These are phyloP conservation scores for Carex myosuroides DNA, from an alignment of 176 grass and related monocot species.

Conservation along the genomic window DNA sequence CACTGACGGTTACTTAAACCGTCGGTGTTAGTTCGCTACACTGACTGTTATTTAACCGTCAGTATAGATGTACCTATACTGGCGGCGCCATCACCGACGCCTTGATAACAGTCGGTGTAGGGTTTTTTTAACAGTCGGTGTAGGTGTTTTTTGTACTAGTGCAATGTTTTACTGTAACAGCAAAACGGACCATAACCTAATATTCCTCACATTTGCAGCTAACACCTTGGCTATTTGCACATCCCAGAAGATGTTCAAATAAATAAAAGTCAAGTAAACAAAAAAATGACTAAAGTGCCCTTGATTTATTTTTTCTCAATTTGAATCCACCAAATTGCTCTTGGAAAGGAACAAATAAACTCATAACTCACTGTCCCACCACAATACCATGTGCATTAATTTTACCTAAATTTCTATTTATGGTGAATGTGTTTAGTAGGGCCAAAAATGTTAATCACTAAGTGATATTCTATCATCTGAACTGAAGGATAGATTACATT, in stretches of 20 bases:
- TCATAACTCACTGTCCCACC: not conserved
- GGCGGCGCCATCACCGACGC: too few species aligned
- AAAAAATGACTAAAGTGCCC: not conserved
- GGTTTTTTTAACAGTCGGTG: too few species aligned
- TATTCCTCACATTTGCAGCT: not conserved
- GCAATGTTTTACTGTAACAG: not conserved
- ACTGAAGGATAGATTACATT: not conserved
- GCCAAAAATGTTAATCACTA: not conserved
- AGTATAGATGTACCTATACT: too few species aligned
- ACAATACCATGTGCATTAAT: not conserved
- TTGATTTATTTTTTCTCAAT: not conserved
- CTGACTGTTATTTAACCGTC: too few species aligned
- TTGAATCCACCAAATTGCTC: not conserved
- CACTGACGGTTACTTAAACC: too few species aligned
- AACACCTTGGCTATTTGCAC: not conserved
- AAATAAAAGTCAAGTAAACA: not conserved
- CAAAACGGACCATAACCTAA: not conserved
- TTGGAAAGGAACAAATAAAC: not conserved
- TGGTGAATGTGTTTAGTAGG: not conserved
- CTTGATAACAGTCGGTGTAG: too few species aligned
- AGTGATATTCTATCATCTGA: not conserved
- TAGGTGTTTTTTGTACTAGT: too few species aligned
- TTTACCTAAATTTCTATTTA: constrained; percentile 8
- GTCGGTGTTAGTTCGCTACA: too few species aligned
- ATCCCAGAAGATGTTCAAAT: not conserved